Conservation (phyloP, 306 rosid species). For the Casuarina cunninghamiana region DNA sequence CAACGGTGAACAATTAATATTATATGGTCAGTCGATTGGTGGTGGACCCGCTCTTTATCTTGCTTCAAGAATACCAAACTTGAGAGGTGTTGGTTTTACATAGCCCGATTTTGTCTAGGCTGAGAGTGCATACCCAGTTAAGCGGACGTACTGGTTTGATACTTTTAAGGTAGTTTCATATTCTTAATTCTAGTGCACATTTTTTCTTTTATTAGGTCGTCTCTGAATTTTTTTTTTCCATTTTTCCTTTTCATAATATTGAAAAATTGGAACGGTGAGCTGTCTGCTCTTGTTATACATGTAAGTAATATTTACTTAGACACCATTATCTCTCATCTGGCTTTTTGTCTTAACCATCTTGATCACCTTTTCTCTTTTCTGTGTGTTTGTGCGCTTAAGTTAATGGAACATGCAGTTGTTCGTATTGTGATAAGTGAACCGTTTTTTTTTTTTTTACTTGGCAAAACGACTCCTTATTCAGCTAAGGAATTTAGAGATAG, state of each 20-base stretch:
- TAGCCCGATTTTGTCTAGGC: constrained; percentile 88
- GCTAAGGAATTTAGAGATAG: background rate
- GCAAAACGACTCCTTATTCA: background rate
- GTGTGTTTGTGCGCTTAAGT: background rate
- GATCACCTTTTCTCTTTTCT: background rate
- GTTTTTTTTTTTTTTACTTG: background rate
- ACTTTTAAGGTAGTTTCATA: constrained; percentile 68
- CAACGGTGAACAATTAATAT: constrained; percentile 77
- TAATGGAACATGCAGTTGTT: background rate
- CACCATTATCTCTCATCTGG: background rate
- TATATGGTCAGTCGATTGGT: constrained; percentile 94
- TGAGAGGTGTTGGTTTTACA: constrained; percentile 84
- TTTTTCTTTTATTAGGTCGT: constrained; percentile 22
- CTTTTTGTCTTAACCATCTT: background rate
- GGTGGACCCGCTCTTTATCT: constrained; percentile 94
- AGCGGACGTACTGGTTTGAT: constrained; percentile 91
- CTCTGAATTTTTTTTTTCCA: constrained; percentile 4
- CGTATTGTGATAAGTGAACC: background rate
- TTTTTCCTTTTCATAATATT: constrained; percentile 62
- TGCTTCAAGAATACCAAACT: constrained; percentile 68
- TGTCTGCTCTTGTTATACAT: constrained; percentile 85
- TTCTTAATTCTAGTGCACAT: constrained; percentile 14
- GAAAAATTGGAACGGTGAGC: constrained; percentile 73
- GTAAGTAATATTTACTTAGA: constrained; percentile 48
- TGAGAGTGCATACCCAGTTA: constrained; percentile 87